Evolutionary conservation across 129 eudicot species (phyloP).

Genomic region (Cynara cardunculus): DNA sequence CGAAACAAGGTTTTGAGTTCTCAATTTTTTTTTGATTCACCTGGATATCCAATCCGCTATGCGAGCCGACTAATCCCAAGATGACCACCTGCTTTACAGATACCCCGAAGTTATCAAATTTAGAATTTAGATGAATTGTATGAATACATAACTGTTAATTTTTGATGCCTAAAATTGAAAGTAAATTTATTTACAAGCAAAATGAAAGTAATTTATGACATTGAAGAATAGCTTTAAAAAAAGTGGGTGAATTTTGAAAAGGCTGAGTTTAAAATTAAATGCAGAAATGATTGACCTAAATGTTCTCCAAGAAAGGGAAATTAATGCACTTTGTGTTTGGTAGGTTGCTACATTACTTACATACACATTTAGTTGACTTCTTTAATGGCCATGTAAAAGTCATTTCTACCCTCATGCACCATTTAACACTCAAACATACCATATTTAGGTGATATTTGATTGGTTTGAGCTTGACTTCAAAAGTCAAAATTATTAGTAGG

Average conservation of each 20-base stretch:
- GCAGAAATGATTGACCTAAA: slow-evolving; percentile 18
- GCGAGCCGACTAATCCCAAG: too few species aligned
- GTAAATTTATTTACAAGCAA: too few species aligned
- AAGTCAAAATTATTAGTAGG: too few species aligned
- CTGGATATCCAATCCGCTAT: too few species aligned
- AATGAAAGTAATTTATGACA: neutral
- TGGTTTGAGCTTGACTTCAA: too few species aligned
- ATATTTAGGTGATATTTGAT: too few species aligned
- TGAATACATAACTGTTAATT: neutral
- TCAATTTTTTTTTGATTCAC: too few species aligned
- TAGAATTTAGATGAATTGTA: neutral
- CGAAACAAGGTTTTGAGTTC: too few species aligned
- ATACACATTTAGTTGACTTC: neutral
- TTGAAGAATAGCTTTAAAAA: neutral
- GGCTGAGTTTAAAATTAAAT: neutral
- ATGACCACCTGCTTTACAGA: too few species aligned
- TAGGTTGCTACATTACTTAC: neutral
- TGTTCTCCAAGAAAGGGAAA: slow-evolving; percentile 4
- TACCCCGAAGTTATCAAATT: too few species aligned
- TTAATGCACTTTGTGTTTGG: slow-evolving; percentile 11
- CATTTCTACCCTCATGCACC: neutral
- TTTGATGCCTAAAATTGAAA: neutral
- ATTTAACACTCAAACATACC: neutral
- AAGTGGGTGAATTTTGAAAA: neutral
- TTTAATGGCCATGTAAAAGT: neutral